These are phyloP conservation scores for Hanseniaspora pseudoguilliermondii DNA, from an alignment of 805 yeast genomes.

Conservation along the genomic window DNA sequence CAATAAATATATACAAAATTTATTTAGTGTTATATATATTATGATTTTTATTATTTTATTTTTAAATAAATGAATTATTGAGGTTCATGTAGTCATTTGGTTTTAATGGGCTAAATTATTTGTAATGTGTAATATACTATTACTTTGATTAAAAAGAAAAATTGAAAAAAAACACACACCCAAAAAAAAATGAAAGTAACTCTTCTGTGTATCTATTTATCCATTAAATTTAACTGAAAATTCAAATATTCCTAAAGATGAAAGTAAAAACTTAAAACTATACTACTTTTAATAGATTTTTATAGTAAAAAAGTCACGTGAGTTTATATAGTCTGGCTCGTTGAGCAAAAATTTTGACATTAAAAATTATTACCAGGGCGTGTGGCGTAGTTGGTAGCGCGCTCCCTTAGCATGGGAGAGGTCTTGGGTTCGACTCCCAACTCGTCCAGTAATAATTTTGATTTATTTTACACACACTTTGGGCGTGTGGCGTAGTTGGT, in stretches of 20 bases:
- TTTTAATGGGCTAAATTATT: too few species aligned
- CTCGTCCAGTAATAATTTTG: constrained; percentile 39
- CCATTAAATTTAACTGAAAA: too few species aligned
- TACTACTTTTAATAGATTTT: too few species aligned
- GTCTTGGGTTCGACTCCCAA: constrained; percentile 70
- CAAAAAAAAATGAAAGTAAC: too few species aligned
- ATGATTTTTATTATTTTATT: neutral
- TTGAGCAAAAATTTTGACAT: neutral
- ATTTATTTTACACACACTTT: neutral
- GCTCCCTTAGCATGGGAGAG: constrained; percentile 70
- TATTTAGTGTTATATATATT: neutral
- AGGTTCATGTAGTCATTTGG: too few species aligned
- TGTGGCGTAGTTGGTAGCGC: constrained; percentile 79
- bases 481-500: constrained; percentile 78
- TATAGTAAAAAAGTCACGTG: neutral
- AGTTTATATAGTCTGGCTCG: neutral
- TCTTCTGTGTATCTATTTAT: too few species aligned
- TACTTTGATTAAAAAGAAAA: too few species aligned
- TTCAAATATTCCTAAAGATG: too few species aligned
- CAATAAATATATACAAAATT: constrained; percentile 16
- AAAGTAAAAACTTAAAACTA: too few species aligned
- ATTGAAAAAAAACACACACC: too few species aligned
- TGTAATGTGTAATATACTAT: too few species aligned
- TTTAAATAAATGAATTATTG: neutral
- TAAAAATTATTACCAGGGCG: constrained; percentile 34